Evolutionary conservation across 2,329 filamentous ascomycete species (phyloP), one percentile per base, ranked within the genome.

Genomic region (Fusarium solani-melongenae): DNA sequence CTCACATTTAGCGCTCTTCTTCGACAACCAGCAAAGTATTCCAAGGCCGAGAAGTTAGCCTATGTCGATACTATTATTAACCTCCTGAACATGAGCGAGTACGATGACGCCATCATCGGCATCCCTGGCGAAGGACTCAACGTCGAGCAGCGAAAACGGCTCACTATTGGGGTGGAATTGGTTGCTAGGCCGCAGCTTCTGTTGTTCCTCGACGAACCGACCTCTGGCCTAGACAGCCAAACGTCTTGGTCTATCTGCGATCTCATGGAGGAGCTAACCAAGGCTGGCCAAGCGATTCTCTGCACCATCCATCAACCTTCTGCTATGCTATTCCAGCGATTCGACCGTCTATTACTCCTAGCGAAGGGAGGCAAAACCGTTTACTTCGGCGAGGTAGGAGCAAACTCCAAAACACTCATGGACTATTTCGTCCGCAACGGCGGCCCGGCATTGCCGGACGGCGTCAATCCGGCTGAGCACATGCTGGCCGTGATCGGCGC

Each of bases 241-340:
- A 90, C 87, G 49, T 90, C 91, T 9, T 93, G 91, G 84, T 91
- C 92, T 78, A 93, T 93, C 69, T 88, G 92, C 22, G 88, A 90
- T 39, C 91, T 93, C 82, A 82, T 93, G 20, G 88, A 88, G 62
- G 93, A 92, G 71, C 84, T 92, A 2, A 84, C 88, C 2, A 78
- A 85, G 44, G 81, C 79, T 1, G 85, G 85, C 4, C 86, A 88
- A 70, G 84, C 86, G 5, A 81, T 88, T 8, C 78, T 88, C 0
- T 85, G 84, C 57, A 88, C 86, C 2, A 87, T 88, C 24, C 86
- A 88, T 76, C 86, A 88, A 66, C 86, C 86, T 2, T 83, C 81
- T 3, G 39, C 39, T 22, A 41, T 60, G 39, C 39, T 41, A 8
- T 41, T 41, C 20, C 39, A 41, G 6, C 39, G 39, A 14, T 41